Percentiles rank a stretch among this genome's conserved stretches.
Conservation (phyloP, 1,284 basidiomycete species). For the Leccinum fuscescens region DNA sequence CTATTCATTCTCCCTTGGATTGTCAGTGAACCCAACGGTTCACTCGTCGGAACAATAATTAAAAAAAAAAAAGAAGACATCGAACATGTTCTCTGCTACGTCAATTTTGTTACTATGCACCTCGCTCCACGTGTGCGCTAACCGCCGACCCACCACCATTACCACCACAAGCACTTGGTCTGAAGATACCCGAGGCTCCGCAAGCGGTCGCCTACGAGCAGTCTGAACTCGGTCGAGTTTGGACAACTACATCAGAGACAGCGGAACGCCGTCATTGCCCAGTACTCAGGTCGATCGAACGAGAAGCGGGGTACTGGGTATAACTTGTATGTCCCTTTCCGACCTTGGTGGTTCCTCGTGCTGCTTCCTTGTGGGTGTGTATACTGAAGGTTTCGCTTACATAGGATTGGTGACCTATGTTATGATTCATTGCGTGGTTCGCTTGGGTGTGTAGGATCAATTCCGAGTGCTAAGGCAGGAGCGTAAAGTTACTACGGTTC, state of each 20-base stretch:
- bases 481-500: constrained; percentile 39
- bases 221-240: constrained; percentile 10
- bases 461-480: constrained; percentile 7
- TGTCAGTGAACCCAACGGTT: no score
- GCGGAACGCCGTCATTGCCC: constrained; percentile 22
- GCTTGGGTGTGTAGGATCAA: background rate
- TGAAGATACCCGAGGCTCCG: constrained; percentile 35
- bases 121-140: no score
- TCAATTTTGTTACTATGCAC: no score
- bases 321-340: constrained; percentile 23
- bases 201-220: constrained; percentile 13
- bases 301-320: constrained; percentile 30
- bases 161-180: constrained; percentile 34
- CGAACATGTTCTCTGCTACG: no score
- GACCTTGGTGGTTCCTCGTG: background rate
- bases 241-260: constrained; percentile 26
- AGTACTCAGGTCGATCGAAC: constrained; percentile 14
- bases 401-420: constrained; percentile 27
- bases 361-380: background rate
- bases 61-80: no score
- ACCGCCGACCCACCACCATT: background rate
- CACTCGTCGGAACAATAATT: no score
- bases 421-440: constrained; percentile 23
- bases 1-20: no score
- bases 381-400: constrained; percentile 7